A percentile compares a stretch with the other conserved stretches of the same genome.
phyloP scores from a whole-genome alignment of 768 basidiomycete species.

The Lentinula detonsa region DNA sequence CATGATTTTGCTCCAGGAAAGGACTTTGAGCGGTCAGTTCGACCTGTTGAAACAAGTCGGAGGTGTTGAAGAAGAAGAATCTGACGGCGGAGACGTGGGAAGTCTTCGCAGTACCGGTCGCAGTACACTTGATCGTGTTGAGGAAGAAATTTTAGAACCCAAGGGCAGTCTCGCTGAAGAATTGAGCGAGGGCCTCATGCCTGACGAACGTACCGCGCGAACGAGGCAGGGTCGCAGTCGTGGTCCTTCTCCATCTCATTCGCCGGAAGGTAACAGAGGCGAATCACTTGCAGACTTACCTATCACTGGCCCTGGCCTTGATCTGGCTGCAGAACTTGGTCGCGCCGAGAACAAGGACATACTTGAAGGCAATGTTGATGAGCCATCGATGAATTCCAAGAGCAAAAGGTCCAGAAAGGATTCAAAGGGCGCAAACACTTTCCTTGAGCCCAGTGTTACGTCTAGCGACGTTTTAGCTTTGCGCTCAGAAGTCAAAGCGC shows the following conservation, averaged over 20 bases:
- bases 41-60: conserved; percentile 69
- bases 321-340: conserved; percentile 87
- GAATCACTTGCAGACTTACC: conserved; percentile 85
- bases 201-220: conserved; percentile 33
- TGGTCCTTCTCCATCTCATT: conserved; percentile 43
- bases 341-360: conserved; percentile 88
- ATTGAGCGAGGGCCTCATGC: conserved; percentile 32
- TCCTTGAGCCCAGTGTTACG: conserved; percentile 36
- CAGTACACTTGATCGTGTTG: conserved; percentile 58
- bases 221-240: conserved; percentile 46
- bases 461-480: conserved; percentile 68
- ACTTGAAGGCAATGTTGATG: conserved; percentile 47
- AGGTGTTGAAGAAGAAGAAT: conserved; percentile 36
- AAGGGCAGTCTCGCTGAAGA: conserved; percentile 17
- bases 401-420: conserved; percentile 43
- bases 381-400: conserved; percentile 41
- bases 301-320: conserved; percentile 83
- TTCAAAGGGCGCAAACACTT: conserved; percentile 31
- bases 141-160: conserved; percentile 35
- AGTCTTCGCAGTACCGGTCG: conserved; percentile 53
- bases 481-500: conserved; percentile 80
- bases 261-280: conserved; percentile 45
- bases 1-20: conserved; percentile 88
- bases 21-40: conserved; percentile 85
- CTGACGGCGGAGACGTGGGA: conserved; percentile 41